Conservation (phyloP, 2,329 filamentous ascomycete genomes). For the Pyrenochaeta sp. region DNA sequence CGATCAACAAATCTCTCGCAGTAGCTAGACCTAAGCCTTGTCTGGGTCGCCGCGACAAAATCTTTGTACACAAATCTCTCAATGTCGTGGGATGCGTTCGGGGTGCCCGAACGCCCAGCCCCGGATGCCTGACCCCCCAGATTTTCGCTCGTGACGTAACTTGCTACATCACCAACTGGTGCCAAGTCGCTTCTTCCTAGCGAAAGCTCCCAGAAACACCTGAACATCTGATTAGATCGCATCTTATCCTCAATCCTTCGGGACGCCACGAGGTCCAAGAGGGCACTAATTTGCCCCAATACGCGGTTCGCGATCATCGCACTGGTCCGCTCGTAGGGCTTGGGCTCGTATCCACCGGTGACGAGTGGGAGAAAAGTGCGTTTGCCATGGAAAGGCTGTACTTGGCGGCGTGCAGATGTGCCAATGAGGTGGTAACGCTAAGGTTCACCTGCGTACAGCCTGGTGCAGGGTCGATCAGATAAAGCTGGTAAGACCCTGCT, state of each 20-base stretch:
- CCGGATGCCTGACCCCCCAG: background rate
- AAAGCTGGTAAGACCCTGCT: slow-evolving; percentile 11
- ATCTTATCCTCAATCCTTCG: background rate
- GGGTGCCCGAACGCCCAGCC: background rate
- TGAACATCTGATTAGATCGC: slow-evolving; percentile 21
- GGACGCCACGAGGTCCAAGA: background rate
- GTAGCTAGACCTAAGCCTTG: background rate
- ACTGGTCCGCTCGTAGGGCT: background rate
- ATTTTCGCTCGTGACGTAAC: slow-evolving; percentile 13
- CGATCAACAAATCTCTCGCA: background rate
- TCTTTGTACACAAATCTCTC: background rate
- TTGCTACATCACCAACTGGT: slow-evolving; percentile 3
- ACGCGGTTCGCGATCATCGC: background rate
- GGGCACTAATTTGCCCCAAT: background rate
- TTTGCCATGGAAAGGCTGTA: slow-evolving; percentile 8
- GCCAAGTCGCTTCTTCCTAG: slow-evolving; percentile 4
- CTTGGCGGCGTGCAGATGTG: slow-evolving; percentile 12
- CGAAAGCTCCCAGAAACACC: background rate
- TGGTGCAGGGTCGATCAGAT: slow-evolving; percentile 17
- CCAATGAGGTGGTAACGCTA: slow-evolving; percentile 3
- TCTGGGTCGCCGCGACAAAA: background rate
- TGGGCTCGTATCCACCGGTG: background rate
- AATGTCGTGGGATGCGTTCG: background rate
- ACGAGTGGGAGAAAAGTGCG: slow-evolving; percentile 5
- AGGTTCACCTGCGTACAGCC: background rate